Base-by-base conservation (phyloP, 148 eudicot species). In the Mesembryanthemum crystallinum region DNA sequence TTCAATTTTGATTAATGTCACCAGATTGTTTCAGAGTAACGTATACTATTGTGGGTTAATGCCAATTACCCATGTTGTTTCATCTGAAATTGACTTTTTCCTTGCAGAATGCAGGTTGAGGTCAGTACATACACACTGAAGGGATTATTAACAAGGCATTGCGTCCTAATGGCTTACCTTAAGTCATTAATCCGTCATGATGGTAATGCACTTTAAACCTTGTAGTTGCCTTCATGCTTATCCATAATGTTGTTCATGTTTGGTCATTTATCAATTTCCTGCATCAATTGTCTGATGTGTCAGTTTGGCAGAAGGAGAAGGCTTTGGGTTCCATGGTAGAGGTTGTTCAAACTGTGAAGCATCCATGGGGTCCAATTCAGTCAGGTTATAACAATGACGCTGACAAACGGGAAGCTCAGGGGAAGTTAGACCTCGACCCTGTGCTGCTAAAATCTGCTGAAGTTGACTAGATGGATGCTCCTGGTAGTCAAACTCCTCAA, bases 111-210 rank as follows among this genome's bases (percentile, higher is more conserved):
- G 99, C 99, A 96, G 89, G 99, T 96, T 54, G 99, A 96, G 82
- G 98, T 96, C 77, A 96, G 99, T 84, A 96, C 89, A 81, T 92
- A 87, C 81, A n/a, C n/a, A 96, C 99, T 5, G 99, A 96, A 87
- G 99, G 99, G 47, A 83, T 85, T 35, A 86, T 81, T 80, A 95
- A 91, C 21, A 92, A 89, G 85, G 93, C 84, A 33, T 49, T 92
- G 63, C 85, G 99, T 61, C 99, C 99, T 47, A 96, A 96, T 80
- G 99, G 99, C 55, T 84, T 96, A 77, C 89, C 99, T n/a, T 9
- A 86, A 83, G 78, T 96, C 99, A 55, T 84, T 96, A 69, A 96
- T 96, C 78, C 94, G 95, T 65, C 92, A 96, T 84, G 99, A 96
- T 83, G 91, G 99, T 95, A 82, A 74, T 42, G 14, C 57, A n/a